A percentile compares a stretch with the other conserved stretches of the same genome.
Conservation (phyloP, 768 basidiomycete species). For the Mycena pura region DNA sequence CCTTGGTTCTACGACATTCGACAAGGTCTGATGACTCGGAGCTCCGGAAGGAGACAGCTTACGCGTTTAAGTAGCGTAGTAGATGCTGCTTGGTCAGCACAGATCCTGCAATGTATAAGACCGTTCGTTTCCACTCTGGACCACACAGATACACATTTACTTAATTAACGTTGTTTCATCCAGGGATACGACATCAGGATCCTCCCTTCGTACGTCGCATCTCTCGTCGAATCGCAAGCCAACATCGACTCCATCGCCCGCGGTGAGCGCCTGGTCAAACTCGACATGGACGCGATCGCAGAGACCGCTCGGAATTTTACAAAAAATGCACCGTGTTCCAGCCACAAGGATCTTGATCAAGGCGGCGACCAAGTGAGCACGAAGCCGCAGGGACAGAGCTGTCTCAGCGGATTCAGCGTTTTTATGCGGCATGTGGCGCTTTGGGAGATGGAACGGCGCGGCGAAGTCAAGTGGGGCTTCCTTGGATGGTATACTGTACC, state of each 20-base stretch:
- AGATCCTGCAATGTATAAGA: too few relatives aligned
- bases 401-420: neutral
- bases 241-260: neutral
- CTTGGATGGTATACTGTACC: too few relatives aligned
- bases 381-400: neutral
- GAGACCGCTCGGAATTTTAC: neutral
- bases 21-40: too few relatives aligned
- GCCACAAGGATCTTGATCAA: neutral
- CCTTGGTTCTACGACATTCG: too few relatives aligned
- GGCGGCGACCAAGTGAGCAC: neutral
- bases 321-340: neutral
- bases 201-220: neutral
- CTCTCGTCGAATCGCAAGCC: neutral
- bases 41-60: too few relatives aligned
- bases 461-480: neutral
- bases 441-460: slow-evolving; percentile 1
- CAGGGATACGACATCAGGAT: too few relatives aligned
- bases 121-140: too few relatives aligned
- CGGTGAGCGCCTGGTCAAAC: neutral
- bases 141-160: too few relatives aligned
- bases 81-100: too few relatives aligned
- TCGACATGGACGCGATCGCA: neutral
- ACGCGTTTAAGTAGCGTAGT: too few relatives aligned
- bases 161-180: too few relatives aligned
- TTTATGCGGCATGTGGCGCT: slow-evolving; percentile 9